Conservation (phyloP, 1,284 basidiomycete species). For the Ganoderma sp. region DNA sequence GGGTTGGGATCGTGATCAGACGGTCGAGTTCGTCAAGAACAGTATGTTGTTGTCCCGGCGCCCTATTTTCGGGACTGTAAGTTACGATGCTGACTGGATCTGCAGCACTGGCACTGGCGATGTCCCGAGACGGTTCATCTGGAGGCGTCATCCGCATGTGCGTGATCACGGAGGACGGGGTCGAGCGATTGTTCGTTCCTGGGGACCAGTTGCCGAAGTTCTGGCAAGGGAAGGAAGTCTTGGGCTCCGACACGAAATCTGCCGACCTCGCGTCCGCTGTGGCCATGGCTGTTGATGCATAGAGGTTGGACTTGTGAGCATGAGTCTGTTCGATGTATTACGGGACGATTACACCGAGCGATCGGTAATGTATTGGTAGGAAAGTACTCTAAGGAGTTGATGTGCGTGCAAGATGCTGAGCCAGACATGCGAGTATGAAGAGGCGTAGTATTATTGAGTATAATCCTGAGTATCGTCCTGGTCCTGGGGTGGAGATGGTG, state of each 20-base stretch:
- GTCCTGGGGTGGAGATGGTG: background rate
- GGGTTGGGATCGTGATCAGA: constrained; percentile 92
- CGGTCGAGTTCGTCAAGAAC: constrained; percentile 94
- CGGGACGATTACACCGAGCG: constrained; percentile 23
- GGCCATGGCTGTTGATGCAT: constrained; percentile 74
- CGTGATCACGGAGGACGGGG: constrained; percentile 91
- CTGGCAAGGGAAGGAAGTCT: constrained; percentile 82
- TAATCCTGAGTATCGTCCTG: background rate
- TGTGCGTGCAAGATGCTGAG: background rate
- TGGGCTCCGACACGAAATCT: constrained; percentile 48
- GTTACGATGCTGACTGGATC: background rate
- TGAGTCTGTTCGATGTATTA: constrained; percentile 27
- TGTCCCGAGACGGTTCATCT: constrained; percentile 97
- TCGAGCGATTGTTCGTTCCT: constrained; percentile 94
- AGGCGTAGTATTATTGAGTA: constrained; percentile 2
- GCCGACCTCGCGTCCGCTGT: constrained; percentile 43
- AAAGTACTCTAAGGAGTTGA: background rate
- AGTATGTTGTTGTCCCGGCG: constrained; percentile 61
- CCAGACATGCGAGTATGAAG: background rate
- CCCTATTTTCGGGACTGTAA: constrained; percentile 3
- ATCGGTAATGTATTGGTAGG: constrained; percentile 30
- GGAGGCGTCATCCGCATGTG: constrained; percentile 98
- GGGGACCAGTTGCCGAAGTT: constrained; percentile 88
- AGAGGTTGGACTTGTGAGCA: constrained; percentile 30
- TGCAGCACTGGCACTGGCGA: constrained; percentile 90